Evolutionary conservation across 768 basidiomycete genomes (phyloP), one percentile per base, ranked within the genome.

Genomic region (Boletellus emodensis): DNA sequence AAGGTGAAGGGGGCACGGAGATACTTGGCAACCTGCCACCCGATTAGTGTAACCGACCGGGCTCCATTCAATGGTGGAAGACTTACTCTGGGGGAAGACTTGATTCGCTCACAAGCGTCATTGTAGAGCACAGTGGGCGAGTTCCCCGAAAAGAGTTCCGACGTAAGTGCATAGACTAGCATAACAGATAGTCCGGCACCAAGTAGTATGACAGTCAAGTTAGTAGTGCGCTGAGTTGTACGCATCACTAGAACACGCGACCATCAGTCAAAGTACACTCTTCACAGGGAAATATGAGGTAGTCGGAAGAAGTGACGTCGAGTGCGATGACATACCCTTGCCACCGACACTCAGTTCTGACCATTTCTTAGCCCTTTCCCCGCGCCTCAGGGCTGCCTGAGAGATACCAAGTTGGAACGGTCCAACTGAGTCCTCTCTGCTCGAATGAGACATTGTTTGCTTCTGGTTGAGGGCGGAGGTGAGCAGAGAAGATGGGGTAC

Each of bases 111-210:
- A 60, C 80, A 81, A 22, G 79, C 75, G 35, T 79, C 75, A 37
- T 79, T 79, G 61, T 90, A 90, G 30, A 93, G 69, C 24, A 89
- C 87, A 4, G 90, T 90, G 6, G 90, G 87, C 24, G 89, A 91
- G 64, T 93, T 93, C 64, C 79, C 83, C n/a, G 90, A 90, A 65
- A 91, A 90, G 7, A 92, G 72, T 61, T 93, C 90, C 7, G 90
- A 85, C 14, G 85, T 84, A 30, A 92, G 75, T 18, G 87, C 87
- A 62, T 91, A 93, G 22, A 66, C 70, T 33, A 93, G 77, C 35
- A 93, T 76, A 7, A 79, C 79, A 28, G 88, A 87, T 22, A 93
- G 72, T 15, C 87, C 85, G 5, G 89, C 90, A n/a, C 90, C 90
- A 28, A 90, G 70, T 15, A 93, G 61, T 48, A 81, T 80, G 37